These are phyloP conservation scores for Platismatia glauca DNA, from an alignment of 495 filamentous ascomycete genomes.

Conservation along the genomic window DNA sequence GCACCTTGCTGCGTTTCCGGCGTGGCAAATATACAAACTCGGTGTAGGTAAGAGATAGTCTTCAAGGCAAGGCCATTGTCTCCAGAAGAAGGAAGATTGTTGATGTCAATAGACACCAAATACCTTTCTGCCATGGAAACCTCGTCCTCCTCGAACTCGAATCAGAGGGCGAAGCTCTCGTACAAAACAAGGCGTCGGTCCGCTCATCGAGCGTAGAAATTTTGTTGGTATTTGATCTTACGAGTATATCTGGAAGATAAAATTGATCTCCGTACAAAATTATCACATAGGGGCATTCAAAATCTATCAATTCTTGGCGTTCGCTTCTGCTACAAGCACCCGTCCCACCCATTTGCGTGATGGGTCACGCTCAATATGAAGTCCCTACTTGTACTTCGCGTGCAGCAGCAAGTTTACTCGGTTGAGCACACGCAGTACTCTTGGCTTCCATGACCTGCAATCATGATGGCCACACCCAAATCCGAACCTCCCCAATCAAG, in stretches of 20 bases:
- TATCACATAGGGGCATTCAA: too few species aligned
- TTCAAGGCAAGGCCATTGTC: constrained; percentile 50
- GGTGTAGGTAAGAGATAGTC: constrained; percentile 70
- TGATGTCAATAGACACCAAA: constrained; percentile 39
- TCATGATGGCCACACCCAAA: constrained; percentile 23
- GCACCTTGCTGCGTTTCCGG: constrained; percentile 49
- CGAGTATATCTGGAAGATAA: too few species aligned
- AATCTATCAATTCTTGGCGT: too few species aligned
- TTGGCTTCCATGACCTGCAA: neutral
- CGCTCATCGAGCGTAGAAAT: neutral
- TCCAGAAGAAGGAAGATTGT: constrained; percentile 29
- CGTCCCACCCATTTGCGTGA: neutral
- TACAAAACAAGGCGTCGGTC: neutral
- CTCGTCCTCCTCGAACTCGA: neutral
- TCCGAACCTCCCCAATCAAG: constrained; percentile 22
- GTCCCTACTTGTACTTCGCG: neutral
- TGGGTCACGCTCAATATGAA: neutral
- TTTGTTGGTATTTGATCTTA: neutral
- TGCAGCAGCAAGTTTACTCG: neutral
- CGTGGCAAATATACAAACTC: constrained; percentile 59
- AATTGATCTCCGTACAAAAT: too few species aligned
- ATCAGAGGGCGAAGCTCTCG: neutral
- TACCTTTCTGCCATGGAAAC: constrained; percentile 40
- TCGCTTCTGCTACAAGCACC: too few species aligned
- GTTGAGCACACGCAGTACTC: neutral